These are phyloP conservation scores for Aspergillus hortae DNA, from an alignment of 2,329 filamentous ascomycete genomes.

Conservation along the genomic window DNA sequence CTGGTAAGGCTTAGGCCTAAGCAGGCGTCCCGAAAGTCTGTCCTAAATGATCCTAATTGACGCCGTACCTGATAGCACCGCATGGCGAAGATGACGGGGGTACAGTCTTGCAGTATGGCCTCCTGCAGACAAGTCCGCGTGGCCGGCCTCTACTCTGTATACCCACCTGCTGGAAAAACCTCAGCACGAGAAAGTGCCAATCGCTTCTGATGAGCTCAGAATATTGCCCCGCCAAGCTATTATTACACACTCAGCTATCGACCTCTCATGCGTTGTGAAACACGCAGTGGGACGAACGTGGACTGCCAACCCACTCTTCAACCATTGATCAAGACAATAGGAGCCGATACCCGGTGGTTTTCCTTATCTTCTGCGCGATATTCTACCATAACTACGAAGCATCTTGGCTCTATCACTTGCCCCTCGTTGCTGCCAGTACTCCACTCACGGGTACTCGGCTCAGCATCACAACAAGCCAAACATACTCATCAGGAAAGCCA, in stretches of 20 bases:
- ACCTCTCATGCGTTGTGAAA: constrained; percentile 2
- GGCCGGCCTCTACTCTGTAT: background rate
- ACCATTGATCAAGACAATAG: background rate
- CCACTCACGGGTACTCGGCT: constrained; percentile 8
- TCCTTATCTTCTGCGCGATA: background rate
- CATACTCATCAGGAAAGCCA: background rate
- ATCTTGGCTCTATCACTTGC: background rate
- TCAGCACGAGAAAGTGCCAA: background rate
- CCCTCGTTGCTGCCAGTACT: background rate
- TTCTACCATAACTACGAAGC: background rate
- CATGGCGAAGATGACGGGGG: background rate
- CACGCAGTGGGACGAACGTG: constrained; percentile 1
- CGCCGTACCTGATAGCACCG: background rate
- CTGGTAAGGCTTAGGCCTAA: background rate
- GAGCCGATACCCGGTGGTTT: constrained; percentile 3
- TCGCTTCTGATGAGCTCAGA: background rate
- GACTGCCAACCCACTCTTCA: background rate
- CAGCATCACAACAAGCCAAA: background rate
- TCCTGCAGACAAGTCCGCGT: background rate
- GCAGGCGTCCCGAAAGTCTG: background rate
- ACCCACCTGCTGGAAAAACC: background rate
- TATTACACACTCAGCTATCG: background rate
- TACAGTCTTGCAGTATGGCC: background rate
- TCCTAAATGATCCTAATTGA: background rate
- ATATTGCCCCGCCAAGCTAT: background rate